Evolutionary conservation across 768 basidiomycete species (phyloP), one percentile per base, ranked within the genome.

Genomic region (Mrakia blollopis): DNA sequence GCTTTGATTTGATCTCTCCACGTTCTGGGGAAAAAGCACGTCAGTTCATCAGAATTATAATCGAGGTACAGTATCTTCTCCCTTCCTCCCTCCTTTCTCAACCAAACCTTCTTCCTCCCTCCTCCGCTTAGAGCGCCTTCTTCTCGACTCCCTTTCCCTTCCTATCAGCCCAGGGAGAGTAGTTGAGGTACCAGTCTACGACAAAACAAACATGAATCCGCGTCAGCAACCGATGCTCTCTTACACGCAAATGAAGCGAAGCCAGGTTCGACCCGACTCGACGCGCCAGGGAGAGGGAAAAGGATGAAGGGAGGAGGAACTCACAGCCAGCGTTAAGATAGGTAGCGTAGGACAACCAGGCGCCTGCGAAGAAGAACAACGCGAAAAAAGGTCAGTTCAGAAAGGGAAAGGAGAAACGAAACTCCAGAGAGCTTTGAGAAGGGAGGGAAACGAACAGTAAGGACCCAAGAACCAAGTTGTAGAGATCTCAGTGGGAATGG

Each of bases 261-360:
- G 47, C 41, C 44, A 1, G 10, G 44, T 11, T 11, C 61, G 54
- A n/a, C n/a, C n/a, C n/a, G n/a, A n/a, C n/a, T 28, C 21, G 73
- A 37, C 44, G 44, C 44, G 44, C 44, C 54, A 73, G 69, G 68
- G 21, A 35, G n/a, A 76, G 25, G 61, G 21, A 76, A 44, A 68
- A 71, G 75, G 25, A 25, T 8, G 39, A 44, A 63, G n/a, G n/a
- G 28, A 28, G 57, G 25, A 57, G n/a, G 62, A 6, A 67, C 76
- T 0, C 25, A 77, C 76, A 86, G 0, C 88, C 89, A n/a, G 85
- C 88, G 81, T 90, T 91, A 57, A 91, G 85, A 83, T 91, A 91
- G 14, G 89, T 89, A 14, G 88, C 89, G 52, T 72, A 77, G 4
- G 76, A 37, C 28, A 73, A 50, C 72, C 76, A 77, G 30, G 63